Base-by-base conservation (phyloP, 2,329 filamentous ascomycete species). In the Paracoccidioides lutzii region DNA sequence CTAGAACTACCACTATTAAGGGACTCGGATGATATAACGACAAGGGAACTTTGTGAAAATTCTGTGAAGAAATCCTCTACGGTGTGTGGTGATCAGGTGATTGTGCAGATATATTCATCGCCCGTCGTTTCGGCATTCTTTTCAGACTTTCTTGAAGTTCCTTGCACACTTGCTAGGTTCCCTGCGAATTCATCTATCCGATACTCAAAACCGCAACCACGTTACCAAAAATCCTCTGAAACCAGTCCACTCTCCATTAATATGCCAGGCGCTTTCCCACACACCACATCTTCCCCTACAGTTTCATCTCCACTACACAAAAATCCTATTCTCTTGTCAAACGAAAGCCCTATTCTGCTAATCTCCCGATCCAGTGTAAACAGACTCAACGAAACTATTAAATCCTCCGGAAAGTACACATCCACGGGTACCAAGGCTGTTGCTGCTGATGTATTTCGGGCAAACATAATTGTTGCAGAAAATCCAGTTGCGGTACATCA, bases 311-410 rank as follows among this genome's bases (percentile, higher is more conserved):
- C 32, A 75, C 82, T 63, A 63, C 59, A 57, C 14, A 64, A 61
- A 48, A 64, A 61, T 49, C 66, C 83, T 3, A 90, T 97, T 38
- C 74, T 93, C 0, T 75, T 98, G 3, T 87, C 90, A 30, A 98
- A 98, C 67, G 93, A 97, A 70, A 95, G 89, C 54, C 91, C 93
- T 0, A 94, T 98, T 46, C 78, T 98, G 0, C 81, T 88, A 49
- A 84, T 97, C 55, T 89, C 88, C 22, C 79, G 82, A 54, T 83
- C 87, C 8, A 96, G 90, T 62, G 79, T 97, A 50, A 83, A 88
- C 49, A 79, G 78, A 2, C 73, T 97, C 6, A 97, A 97, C 65
- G 74, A 79, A 58, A 75, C 81, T 10, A 93, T 97, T 62, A 78
- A 78, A 60, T 71, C 73, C 7, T 76, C 73, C 54, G 69, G 72